Evolutionary conservation across 805 yeast genomes (phyloP).

Genomic region (Ogataea allantospora): DNA sequence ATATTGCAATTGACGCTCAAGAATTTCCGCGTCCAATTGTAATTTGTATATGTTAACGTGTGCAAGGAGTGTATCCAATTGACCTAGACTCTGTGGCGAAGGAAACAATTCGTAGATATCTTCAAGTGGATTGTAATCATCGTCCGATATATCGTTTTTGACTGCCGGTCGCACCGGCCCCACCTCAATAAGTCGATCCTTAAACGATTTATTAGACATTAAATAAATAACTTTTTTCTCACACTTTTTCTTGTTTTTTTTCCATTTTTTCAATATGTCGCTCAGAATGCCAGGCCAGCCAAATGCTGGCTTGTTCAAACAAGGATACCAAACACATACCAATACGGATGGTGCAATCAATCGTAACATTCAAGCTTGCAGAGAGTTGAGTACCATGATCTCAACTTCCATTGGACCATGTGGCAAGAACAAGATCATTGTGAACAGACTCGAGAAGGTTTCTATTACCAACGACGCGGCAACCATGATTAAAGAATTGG

Average conservation of each 20-base stretch:
- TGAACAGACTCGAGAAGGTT: slow-evolving; percentile 79
- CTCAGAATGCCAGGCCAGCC: slow-evolving; percentile 91
- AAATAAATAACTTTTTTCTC: slow-evolving; percentile 7
- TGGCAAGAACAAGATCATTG: slow-evolving; percentile 94
- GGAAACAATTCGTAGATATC: slow-evolving; percentile 53
- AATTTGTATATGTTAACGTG: slow-evolving; percentile 51
- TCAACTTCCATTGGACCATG: slow-evolving; percentile 96
- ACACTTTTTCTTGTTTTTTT: slow-evolving; percentile 4
- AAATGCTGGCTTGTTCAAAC: slow-evolving; percentile 89
- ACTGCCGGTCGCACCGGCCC: slow-evolving; percentile 8
- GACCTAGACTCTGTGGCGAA: slow-evolving; percentile 48
- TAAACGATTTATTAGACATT: slow-evolving; percentile 20
- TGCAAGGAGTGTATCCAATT: slow-evolving; percentile 48
- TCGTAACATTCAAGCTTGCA: slow-evolving; percentile 89
- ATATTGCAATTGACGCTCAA: slow-evolving; percentile 36
- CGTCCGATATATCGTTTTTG: slow-evolving; percentile 29
- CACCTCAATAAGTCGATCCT: slow-evolving; percentile 26
- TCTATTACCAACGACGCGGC: slow-evolving; percentile 98
- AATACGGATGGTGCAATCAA: slow-evolving; percentile 93
- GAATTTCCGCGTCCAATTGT: slow-evolving; percentile 47
- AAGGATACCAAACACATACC: slow-evolving; percentile 84
- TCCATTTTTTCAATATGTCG: slow-evolving; percentile 54
- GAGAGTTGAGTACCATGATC: slow-evolving; percentile 89
- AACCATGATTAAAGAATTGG: slow-evolving; percentile 89
- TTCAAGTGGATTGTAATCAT: slow-evolving; percentile 50